Percentiles rank a stretch among this genome's conserved stretches.
Conservation (phyloP, 352 stramenopile species). For the Pseudoperonospora humuli region DNA sequence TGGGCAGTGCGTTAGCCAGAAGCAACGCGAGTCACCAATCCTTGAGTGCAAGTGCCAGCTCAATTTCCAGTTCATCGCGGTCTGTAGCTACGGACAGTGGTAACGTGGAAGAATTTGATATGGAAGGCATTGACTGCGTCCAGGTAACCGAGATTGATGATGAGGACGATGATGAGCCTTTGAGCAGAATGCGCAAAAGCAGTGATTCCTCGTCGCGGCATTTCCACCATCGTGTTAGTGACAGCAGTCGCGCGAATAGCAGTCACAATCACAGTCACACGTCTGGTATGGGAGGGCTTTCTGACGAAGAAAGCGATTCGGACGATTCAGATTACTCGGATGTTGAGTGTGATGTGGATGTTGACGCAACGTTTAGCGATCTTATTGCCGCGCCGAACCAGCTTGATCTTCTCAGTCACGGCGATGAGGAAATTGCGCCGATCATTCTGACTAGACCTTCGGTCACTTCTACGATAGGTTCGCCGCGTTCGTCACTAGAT, state of each 20-base stretch:
- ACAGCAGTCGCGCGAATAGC: slow-evolving; percentile 26
- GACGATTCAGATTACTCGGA: slow-evolving; percentile 77
- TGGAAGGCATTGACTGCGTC: slow-evolving; percentile 72
- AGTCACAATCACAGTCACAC: slow-evolving; percentile 27
- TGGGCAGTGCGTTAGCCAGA: slow-evolving; percentile 14
- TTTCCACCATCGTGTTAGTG: slow-evolving; percentile 26
- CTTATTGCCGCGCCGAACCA: slow-evolving; percentile 57
- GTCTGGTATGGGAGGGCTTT: slow-evolving; percentile 20
- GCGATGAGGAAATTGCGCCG: slow-evolving; percentile 64
- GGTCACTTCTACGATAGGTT: slow-evolving; percentile 18
- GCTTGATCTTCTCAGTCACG: slow-evolving; percentile 44
- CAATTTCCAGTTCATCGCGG: slow-evolving; percentile 40
- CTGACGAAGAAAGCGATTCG: slow-evolving; percentile 33
- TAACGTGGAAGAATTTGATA: slow-evolving; percentile 47
- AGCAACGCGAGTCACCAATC: slow-evolving; percentile 34
- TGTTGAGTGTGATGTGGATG: slow-evolving; percentile 77
- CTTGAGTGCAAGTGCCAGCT: slow-evolving; percentile 32
- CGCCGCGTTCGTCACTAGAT: slow-evolving; percentile 28
- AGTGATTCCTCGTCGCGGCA: slow-evolving; percentile 32
- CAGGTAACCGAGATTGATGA: slow-evolving; percentile 69
- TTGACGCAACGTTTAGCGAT: slow-evolving; percentile 82
- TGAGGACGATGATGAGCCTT: slow-evolving; percentile 57
- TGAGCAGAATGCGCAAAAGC: slow-evolving; percentile 27
- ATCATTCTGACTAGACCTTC: slow-evolving; percentile 18
- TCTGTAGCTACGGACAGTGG: slow-evolving; percentile 29